Conservation (phyloP, 768 basidiomycete genomes). For the Daedaleopsis nitida region DNA sequence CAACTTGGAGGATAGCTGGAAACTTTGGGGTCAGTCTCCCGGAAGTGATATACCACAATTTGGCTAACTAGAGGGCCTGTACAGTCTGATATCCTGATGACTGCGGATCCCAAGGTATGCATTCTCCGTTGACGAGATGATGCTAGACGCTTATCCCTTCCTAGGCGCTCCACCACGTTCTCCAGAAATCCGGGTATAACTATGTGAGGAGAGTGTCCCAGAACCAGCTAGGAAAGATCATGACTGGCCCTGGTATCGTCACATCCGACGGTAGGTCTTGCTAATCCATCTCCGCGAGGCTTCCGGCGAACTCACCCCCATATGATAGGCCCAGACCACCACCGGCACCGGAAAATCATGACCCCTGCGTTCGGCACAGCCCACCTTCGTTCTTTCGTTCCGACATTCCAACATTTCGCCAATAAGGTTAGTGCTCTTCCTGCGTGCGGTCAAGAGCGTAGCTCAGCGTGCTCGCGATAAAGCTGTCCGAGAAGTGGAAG, state of each 20-base stretch:
- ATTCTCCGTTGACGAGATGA: not conserved
- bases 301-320: not conserved
- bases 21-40: not conserved
- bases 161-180: not conserved
- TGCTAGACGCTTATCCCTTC: not conserved
- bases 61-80: not conserved
- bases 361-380: slow-evolving; percentile 22
- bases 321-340: slow-evolving; percentile 16
- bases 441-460: no score
- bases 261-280: not conserved
- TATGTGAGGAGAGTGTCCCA: not conserved
- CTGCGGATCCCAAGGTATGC: not conserved
- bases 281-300: not conserved
- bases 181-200: not conserved
- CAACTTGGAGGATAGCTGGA: not conserved
- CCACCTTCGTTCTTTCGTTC: slow-evolving; percentile 21
- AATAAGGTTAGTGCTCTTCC: slow-evolving; percentile 12
- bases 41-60: not conserved
- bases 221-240: not conserved
- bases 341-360: slow-evolving; percentile 25
- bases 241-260: not conserved
- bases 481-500: slow-evolving; percentile 28
- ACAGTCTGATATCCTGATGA: not conserved
- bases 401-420: slow-evolving; percentile 20
- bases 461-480: not conserved